Conservation (phyloP, 805 yeast genomes). For the Ogataea salicorniae region DNA sequence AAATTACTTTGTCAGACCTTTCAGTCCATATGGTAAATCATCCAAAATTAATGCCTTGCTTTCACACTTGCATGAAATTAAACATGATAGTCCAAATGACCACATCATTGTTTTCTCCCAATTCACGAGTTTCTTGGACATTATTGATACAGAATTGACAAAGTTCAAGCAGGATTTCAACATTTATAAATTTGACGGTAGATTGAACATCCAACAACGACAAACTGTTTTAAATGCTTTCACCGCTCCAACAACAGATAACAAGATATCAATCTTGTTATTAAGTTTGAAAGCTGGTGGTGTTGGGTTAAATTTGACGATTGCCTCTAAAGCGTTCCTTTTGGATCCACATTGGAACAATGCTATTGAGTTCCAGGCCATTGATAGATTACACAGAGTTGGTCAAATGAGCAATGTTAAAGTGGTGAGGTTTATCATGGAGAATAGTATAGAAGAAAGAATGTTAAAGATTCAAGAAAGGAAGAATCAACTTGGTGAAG, state of each 20-base stretch:
- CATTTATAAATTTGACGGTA: constrained; percentile 77
- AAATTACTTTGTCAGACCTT: constrained; percentile 32
- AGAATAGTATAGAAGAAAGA: constrained; percentile 78
- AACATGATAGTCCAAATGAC: constrained; percentile 54
- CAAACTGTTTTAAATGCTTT: constrained; percentile 57
- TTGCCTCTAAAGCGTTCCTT: constrained; percentile 78
- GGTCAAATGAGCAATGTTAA: constrained; percentile 75
- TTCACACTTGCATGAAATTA: constrained; percentile 49
- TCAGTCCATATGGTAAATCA: constrained; percentile 52
- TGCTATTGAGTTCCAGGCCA: constrained; percentile 85
- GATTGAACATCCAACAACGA: constrained; percentile 62
- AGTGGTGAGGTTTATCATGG: constrained; percentile 75
- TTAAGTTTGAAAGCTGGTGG: constrained; percentile 90
- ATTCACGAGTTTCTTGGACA: constrained; percentile 75
- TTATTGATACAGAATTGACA: constrained; percentile 57
- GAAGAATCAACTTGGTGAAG: constrained; percentile 76
- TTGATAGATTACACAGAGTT: constrained; percentile 85
- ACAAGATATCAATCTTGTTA: constrained; percentile 43
- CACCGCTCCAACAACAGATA: constrained; percentile 21
- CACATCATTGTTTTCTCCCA: constrained; percentile 89
- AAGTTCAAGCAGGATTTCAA: constrained; percentile 41
- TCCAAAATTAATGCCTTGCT: constrained; percentile 70
- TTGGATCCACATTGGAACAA: constrained; percentile 99
- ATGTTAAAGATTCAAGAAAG: constrained; percentile 86
- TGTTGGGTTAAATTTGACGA: constrained; percentile 82